Evolutionary conservation across 345 rosid species (phyloP).

Genomic region (Tarenaya hassleriana): DNA sequence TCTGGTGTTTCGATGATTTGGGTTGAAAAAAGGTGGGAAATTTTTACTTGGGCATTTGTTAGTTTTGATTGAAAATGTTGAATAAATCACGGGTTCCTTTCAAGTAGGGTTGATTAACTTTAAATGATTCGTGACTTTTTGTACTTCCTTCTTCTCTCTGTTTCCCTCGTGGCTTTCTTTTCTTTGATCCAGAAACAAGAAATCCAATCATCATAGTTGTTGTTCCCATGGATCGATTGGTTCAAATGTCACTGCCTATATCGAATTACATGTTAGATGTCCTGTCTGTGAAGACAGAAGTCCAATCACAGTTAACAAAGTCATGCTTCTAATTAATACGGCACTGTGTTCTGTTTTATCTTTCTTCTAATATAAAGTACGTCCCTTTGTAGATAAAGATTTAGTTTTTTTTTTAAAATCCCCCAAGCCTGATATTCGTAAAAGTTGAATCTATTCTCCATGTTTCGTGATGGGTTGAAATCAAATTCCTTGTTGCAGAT

Average conservation of each 20-base stretch:
- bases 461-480: too few species aligned
- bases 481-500: slow-evolving; percentile 39
- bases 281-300: too few species aligned
- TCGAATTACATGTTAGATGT: background rate
- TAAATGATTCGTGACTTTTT: slow-evolving; percentile 24
- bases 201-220: background rate
- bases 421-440: too few species aligned
- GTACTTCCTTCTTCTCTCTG: slow-evolving; percentile 16
- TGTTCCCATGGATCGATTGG: background rate
- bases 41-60: background rate
- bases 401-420: background rate
- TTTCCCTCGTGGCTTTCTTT: slow-evolving; percentile 14
- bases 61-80: slow-evolving; percentile 1
- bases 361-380: too few species aligned
- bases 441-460: background rate
- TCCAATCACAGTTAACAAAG: too few species aligned
- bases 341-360: too few species aligned
- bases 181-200: slow-evolving; percentile 18
- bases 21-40: background rate
- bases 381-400: background rate
- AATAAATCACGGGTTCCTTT: slow-evolving; percentile 16
- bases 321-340: too few species aligned
- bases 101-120: slow-evolving; percentile 26
- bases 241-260: background rate
- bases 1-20: background rate